A percentile compares a stretch with the other conserved stretches of the same genome.
phyloP scores from a whole-genome alignment of 768 basidiomycete genomes.

The Sarcodon aspratus region DNA sequence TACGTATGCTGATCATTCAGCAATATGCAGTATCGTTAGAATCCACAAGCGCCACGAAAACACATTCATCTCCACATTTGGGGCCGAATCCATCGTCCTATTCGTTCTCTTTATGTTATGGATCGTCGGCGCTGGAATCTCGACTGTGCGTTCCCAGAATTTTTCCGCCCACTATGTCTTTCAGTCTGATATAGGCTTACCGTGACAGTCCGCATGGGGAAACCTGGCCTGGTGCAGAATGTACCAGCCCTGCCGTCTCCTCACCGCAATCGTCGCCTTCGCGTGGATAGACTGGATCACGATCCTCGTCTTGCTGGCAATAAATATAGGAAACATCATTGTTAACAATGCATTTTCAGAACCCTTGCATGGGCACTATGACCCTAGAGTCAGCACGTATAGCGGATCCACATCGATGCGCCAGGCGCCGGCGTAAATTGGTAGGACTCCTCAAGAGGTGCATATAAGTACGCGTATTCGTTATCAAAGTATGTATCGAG shows the following conservation, averaged over 20 bases:
- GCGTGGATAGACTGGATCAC: conserved; percentile 19
- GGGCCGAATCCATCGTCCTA: conserved; percentile 11
- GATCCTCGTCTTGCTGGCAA: conserved; percentile 11
- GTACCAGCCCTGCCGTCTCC: conserved; percentile 15
- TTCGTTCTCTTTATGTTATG: conserved; percentile 16
- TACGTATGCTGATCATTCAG: neutral
- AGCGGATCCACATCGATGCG: too few species aligned
- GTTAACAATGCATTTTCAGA: neutral
- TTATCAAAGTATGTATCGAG: too few species aligned
- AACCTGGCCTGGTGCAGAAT: conserved; percentile 15
- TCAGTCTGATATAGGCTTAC: neutral
- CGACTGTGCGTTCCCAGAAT: conserved; percentile 9
- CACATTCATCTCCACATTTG: conserved; percentile 4
- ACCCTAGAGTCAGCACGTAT: neutral
- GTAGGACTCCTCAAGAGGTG: too few species aligned
- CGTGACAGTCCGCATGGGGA: conserved; percentile 15
- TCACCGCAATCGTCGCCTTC: conserved; percentile 19
- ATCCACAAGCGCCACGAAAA: neutral
- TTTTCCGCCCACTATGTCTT: neutral
- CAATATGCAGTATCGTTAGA: conserved; percentile 1
- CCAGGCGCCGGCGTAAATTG: too few species aligned
- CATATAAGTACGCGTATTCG: too few species aligned
- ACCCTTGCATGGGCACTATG: neutral
- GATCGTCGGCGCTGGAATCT: conserved; percentile 16
- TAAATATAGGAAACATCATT: conserved; percentile 5